Percentiles rank a stretch among this genome's conserved stretches.
Conservation (phyloP, 352 stramenopile species). For the Thraustochytrium striatum region DNA sequence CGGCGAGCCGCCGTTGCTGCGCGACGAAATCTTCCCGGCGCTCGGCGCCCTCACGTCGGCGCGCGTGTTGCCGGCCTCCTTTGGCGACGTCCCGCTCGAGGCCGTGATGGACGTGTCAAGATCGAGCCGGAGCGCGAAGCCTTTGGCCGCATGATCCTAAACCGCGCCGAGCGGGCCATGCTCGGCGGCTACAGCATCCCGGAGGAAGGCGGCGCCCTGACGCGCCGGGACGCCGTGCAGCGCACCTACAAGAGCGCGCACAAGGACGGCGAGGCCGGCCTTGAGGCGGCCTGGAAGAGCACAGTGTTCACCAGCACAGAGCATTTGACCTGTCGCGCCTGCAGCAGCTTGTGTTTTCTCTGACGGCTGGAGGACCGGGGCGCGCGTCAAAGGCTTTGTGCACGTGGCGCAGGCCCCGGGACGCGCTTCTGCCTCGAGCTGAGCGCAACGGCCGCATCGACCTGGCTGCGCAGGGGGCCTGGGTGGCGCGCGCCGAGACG, state of each 20-base stretch:
- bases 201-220: constrained; percentile 1
- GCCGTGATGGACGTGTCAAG: constrained; percentile 21
- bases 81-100: constrained; percentile 10
- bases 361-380: background rate
- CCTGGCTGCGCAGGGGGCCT: background rate
- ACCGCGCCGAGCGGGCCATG: background rate
- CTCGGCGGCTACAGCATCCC: constrained; percentile 22
- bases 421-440: constrained; percentile 7
- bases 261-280: background rate
- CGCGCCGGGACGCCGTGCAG: background rate
- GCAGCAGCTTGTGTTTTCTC: background rate
- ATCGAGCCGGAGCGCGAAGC: constrained; percentile 27
- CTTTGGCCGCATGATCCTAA: constrained; percentile 19
- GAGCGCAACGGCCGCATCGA: background rate
- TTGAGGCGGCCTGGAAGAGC: background rate
- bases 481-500: background rate
- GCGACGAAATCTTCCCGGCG: background rate
- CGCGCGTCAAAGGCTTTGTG: constrained; percentile 15
- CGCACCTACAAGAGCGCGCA: background rate
- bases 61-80: background rate
- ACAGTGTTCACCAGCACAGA: background rate
- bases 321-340: background rate
- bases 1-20: too few relatives aligned
- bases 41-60: background rate
- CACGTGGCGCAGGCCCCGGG: background rate